Evolutionary conservation across 2,329 filamentous ascomycete species (phyloP), one percentile per base, ranked within the genome.

Genomic region (Colletotrichum caudatum): DNA sequence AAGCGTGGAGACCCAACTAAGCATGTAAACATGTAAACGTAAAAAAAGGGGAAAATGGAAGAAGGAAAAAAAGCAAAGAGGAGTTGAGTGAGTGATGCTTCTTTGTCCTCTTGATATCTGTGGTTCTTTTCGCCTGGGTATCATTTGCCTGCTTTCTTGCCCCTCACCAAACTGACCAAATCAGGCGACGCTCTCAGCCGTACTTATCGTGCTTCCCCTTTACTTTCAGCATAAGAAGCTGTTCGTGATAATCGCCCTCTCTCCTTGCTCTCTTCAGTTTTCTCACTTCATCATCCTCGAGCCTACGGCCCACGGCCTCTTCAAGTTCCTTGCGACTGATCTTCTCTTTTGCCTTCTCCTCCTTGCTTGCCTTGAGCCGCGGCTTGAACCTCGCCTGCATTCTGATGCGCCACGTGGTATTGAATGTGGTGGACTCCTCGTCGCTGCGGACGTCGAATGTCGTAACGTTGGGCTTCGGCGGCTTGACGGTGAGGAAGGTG

Each of bases 331-430:
- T 92, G 73, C 93, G 88, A 77, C 91, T 95, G 69, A 99, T 93
- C 84, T 95, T 97, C 76, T 95, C 91, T 75, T 88, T 87, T 0
- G 93, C 92, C 84, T 93, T 96, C 74, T 94, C 93, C 79, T 95
- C 94, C 82, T 95, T 97, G 0, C 87, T 89, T 12, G 92, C 92
- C 81, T 92, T 93, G 57, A 96, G 81, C 74, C 89, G 88, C 11
- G 95, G 95, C 85, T 98, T 98, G 84, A 97, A 98, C 62, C 93
- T 88, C 29, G 95, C 94, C 83, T 98, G 95, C 95, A 98, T 98
- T 65, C 95, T 92, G 76, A 98, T 89, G 61, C 94, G 88, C 72
- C 97, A 80, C 8, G 91, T 92, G 12, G 93, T 94, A 76, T 88
- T 88, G 77, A 93, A 93, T 5, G 85, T 88, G 62, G 91, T 89